Conservation (phyloP, 1,284 basidiomycete genomes). For the Stereum hirsutum region DNA sequence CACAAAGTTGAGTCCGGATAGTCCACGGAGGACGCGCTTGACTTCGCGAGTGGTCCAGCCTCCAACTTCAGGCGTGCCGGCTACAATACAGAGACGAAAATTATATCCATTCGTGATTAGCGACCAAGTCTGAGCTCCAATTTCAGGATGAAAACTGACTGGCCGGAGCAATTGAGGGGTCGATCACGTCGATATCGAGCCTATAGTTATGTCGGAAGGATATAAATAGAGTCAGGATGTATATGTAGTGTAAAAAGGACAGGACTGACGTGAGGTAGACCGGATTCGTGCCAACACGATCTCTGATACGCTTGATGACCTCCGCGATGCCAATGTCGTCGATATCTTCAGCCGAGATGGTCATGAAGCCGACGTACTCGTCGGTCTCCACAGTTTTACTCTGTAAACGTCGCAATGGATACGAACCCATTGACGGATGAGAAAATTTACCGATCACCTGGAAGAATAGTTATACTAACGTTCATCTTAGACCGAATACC, state of each 20-base stretch:
- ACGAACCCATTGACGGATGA: not conserved
- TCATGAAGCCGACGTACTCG: constrained; percentile 53
- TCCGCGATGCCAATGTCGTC: constrained; percentile 59
- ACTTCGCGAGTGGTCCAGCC: constrained; percentile 79
- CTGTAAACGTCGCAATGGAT: constrained; percentile 22
- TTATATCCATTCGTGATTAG: constrained; percentile 8
- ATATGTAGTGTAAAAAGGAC: not conserved
- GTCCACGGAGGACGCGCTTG: constrained; percentile 69
- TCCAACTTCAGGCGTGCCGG: constrained; percentile 79
- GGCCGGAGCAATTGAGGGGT: constrained; percentile 72
- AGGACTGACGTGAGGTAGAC: constrained; percentile 59
- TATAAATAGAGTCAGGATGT: not conserved
- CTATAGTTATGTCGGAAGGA: constrained; percentile 16
- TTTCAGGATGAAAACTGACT: constrained; percentile 39
- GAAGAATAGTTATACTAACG: constrained; percentile 37
- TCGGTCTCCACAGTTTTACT: constrained; percentile 58
- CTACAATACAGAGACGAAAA: constrained; percentile 23
- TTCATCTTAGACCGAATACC: constrained; percentile 68
- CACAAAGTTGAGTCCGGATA: constrained; percentile 73
- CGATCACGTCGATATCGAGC: constrained; percentile 74
- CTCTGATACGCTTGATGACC: constrained; percentile 53
- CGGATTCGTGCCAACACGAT: constrained; percentile 56
- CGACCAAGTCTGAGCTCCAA: not conserved
- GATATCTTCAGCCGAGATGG: constrained; percentile 69
- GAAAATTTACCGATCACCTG: no score